phyloP scores from a whole-genome alignment of 2,329 filamentous ascomycete species.

The Fusarium concolor region DNA sequence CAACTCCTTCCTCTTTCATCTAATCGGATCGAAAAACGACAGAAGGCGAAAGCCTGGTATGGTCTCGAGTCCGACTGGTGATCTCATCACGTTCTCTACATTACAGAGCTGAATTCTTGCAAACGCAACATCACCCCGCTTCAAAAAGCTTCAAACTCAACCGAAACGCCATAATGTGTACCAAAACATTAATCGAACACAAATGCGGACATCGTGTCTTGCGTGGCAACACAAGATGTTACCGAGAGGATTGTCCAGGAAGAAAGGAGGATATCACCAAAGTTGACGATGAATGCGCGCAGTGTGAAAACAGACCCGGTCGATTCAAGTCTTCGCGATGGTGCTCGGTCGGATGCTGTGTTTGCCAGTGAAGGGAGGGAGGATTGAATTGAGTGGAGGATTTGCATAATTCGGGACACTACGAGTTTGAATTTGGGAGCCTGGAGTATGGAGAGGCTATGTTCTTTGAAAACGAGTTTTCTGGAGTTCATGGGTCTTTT shows the following conservation, averaged over 20 bases:
- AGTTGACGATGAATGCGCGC: constrained; percentile 50
- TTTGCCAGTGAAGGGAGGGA: constrained; percentile 38
- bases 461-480: neutral
- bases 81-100: neutral
- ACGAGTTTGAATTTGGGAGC: constrained; percentile 20
- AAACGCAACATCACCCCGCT: neutral
- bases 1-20: neutral
- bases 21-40: neutral
- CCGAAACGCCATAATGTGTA: constrained; percentile 48
- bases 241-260: constrained; percentile 47
- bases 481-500: constrained; percentile 5
- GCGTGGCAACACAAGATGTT: constrained; percentile 53
- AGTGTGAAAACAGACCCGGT: constrained; percentile 49
- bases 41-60: neutral
- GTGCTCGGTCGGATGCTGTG: constrained; percentile 53
- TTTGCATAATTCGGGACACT: constrained; percentile 11
- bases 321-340: constrained; percentile 51
- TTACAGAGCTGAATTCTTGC: neutral
- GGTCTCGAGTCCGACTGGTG: neutral
- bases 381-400: neutral
- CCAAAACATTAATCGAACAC: constrained; percentile 50
- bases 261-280: constrained; percentile 48
- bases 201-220: constrained; percentile 52
- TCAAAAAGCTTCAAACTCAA: constrained; percentile 1
- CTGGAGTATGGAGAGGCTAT: constrained; percentile 14